Evolutionary conservation across 345 rosid genomes (phyloP).

Genomic region (Eucalyptus regnans): DNA sequence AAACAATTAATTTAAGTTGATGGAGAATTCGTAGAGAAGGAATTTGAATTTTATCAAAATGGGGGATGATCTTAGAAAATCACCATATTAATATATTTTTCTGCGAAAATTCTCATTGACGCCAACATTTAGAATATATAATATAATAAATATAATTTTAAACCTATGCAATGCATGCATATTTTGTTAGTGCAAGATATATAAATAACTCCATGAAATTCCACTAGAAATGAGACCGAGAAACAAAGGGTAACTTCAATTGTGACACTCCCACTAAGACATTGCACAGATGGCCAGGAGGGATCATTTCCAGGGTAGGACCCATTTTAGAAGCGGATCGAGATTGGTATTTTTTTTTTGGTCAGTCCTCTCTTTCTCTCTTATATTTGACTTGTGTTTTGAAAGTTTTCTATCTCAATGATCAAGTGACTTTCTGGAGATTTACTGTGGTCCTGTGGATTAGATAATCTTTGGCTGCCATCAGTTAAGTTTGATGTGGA

Average conservation of each 20-base stretch:
- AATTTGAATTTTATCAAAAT: background rate
- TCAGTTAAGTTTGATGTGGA: background rate
- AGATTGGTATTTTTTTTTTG: background rate
- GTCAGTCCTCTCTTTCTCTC: background rate
- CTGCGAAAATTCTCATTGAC: background rate
- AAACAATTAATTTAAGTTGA: background rate
- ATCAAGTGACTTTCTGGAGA: background rate
- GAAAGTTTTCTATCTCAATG: background rate
- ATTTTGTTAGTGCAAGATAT: background rate
- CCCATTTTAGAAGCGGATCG: background rate
- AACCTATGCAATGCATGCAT: background rate
- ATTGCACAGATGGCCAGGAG: background rate
- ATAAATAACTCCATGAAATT: background rate
- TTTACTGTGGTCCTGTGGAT: background rate
- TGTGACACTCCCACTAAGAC: background rate
- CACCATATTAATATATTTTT: background rate
- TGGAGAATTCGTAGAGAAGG: background rate
- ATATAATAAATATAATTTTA: background rate
- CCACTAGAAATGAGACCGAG: background rate
- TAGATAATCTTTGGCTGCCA: background rate
- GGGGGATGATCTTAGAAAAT: background rate
- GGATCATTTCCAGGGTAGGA: background rate
- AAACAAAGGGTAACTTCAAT: constrained; percentile 16
- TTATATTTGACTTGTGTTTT: background rate
- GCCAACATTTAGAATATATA: background rate